phyloP scores from a whole-genome alignment of 1,139 yeast genomes.

The Hansenula lynferdii region DNA sequence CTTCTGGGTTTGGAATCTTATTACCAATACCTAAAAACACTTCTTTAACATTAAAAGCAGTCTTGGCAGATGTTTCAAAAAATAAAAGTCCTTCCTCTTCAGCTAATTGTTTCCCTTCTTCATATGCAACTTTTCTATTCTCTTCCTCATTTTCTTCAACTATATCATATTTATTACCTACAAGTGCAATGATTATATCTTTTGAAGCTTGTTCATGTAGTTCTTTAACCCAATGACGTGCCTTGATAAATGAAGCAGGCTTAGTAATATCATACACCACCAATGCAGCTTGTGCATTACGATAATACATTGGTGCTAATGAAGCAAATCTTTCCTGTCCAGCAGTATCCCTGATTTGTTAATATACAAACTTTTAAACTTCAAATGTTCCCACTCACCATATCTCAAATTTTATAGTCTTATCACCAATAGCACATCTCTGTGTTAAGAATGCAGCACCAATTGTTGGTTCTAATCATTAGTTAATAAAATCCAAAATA shows the following conservation, averaged over 20 bases:
- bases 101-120: constrained; percentile 80
- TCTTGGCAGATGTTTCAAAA: constrained; percentile 94
- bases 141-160: constrained; percentile 31
- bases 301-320: constrained; percentile 95
- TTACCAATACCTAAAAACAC: constrained; percentile 89
- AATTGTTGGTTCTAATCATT: constrained; percentile 86
- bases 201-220: constrained; percentile 92
- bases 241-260: constrained; percentile 95
- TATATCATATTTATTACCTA: constrained; percentile 88
- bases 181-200: constrained; percentile 87
- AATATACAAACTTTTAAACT: background rate
- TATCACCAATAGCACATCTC: constrained; percentile 85
- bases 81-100: constrained; percentile 84
- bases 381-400: constrained; percentile 40
- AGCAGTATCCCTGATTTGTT: constrained; percentile 66
- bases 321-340: constrained; percentile 98
- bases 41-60: constrained; percentile 87
- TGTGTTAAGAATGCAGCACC: constrained; percentile 98
- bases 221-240: constrained; percentile 99
- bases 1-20: constrained; percentile 52
- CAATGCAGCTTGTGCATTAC: constrained; percentile 98
- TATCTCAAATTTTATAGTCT: constrained; percentile 91
- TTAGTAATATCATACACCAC: constrained; percentile 96
- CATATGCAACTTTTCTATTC: constrained; percentile 73
- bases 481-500: constrained; percentile 4